Base-by-base conservation (phyloP, 2,329 filamentous ascomycete species). In the Ascochyta lentis region DNA sequence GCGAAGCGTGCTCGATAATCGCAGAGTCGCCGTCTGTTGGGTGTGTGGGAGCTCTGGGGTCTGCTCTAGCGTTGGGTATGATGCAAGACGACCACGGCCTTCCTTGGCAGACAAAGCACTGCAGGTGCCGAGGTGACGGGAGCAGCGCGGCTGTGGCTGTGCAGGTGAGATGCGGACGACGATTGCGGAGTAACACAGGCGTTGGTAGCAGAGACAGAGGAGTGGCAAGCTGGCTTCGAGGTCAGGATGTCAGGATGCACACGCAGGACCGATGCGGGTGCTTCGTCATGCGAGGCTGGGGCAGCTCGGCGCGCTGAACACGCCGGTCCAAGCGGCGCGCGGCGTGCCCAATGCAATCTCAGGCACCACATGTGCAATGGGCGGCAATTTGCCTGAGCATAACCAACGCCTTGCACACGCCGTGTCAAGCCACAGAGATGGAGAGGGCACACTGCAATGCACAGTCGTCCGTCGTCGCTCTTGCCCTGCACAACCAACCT, bases 241-340 rank as follows among this genome's bases (percentile, higher is more conserved):
- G 52, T 44, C 37, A 45, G 33, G 48, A 38, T 59, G 52, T 44
- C 37, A 45, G 33, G 48, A 38, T 59, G 52, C 51, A 59, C 52
- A 49, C 33, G 53, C 53, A 51, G 48, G 42, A 51, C 43, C 45
- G 43, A 56, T 40, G 53, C 53, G 35, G 54, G 54, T 52, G 54
- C 54, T 52, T 59, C 56, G 56, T 56, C 56, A 56, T 54, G 52
- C 56, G 56, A 59, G 52, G 56, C 52, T 52, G 56, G 48, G 56
- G 49, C 19, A 49, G 43, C 52, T 56, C 52, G 52, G 56, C 56
- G 56, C 44, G 56, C 48, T 49, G 39, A 34, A 49, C 39, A 38
- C 47, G 54, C 54, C 54, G 54, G 41, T 34, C 54, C 31, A 57
- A 52, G 54, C 49, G 49, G 48, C 31, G 53, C 53, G 53, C 49